A percentile compares a stretch with the other conserved stretches of the same genome.
Evolutionary conservation across 2,329 filamentous ascomycete species (phyloP).

Genomic region (Cladosporium sp.): DNA sequence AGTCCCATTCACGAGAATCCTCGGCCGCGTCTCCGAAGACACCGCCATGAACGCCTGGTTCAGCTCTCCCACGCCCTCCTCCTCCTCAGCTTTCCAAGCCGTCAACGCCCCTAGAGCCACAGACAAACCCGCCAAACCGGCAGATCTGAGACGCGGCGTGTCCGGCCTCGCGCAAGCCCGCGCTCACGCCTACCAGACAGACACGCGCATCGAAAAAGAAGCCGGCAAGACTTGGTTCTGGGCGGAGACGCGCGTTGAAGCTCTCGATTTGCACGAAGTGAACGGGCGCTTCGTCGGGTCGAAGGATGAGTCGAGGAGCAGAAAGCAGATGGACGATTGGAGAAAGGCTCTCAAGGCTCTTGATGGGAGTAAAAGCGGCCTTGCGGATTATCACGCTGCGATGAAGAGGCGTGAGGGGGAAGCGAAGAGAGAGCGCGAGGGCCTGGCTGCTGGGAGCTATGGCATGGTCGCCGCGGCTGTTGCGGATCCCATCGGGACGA

Average conservation of each 20-base stretch:
- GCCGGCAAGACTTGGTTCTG: slow-evolving; percentile 51
- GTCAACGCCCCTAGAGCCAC: too few relatives aligned
- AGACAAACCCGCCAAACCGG: too few relatives aligned
- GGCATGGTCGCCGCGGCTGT: slow-evolving; percentile 12
- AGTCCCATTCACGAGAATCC: slow-evolving; percentile 48
- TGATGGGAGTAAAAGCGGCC: slow-evolving; percentile 24
- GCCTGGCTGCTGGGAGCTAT: slow-evolving; percentile 6
- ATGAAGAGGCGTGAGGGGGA: slow-evolving; percentile 17
- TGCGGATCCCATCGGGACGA: not conserved
- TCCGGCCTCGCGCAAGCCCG: slow-evolving; percentile 44
- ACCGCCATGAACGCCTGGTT: slow-evolving; percentile 47
- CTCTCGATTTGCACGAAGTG: slow-evolving; percentile 51
- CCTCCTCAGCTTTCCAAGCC: too few relatives aligned
- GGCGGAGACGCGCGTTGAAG: slow-evolving; percentile 53
- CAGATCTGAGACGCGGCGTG: slow-evolving; percentile 35
- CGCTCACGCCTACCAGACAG: slow-evolving; percentile 41
- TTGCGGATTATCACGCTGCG: slow-evolving; percentile 25
- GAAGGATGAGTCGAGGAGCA: slow-evolving; percentile 14
- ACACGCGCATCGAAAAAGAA: slow-evolving; percentile 43
- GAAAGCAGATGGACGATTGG: slow-evolving; percentile 22
- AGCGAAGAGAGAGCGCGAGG: slow-evolving; percentile 15
- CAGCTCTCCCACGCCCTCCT: slow-evolving; percentile 21
- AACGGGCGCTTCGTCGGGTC: slow-evolving; percentile 50
- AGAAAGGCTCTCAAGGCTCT: slow-evolving; percentile 24
- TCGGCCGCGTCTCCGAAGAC: slow-evolving; percentile 53